Evolutionary conservation across 2,329 filamentous ascomycete genomes (phyloP), one percentile per base, ranked within the genome.

Genomic region (Verticillium zaregamsianum): DNA sequence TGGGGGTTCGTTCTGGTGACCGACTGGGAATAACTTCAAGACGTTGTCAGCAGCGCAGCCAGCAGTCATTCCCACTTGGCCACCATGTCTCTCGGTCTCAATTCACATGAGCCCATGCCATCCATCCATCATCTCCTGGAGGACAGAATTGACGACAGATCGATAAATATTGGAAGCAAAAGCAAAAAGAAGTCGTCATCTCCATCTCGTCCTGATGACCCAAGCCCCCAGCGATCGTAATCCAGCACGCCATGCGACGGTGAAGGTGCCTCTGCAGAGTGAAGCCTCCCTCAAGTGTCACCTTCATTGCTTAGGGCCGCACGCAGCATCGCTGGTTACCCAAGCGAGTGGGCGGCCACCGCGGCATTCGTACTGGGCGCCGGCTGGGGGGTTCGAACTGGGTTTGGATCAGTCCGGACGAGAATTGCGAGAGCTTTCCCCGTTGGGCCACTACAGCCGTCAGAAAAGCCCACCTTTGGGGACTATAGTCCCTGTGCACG

Each of bases 221-320:
- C 85, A 87, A 77, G 75, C 84, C 83, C 82, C 80, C 73, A 80
- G 77, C 81, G 79, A 81, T 82, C 85, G 86, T 88, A 75, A 82
- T 89, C 86, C 86, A 86, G 77, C 80, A 78, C 86, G 87, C 87
- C 86, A 89, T 81, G 81, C 82, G 82, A 87, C 84, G 86, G 86
- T 85, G 86, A 84, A 86, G 82, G 86, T 80, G 74, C 75, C 86
- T 88, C 84, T 89, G 86, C 86, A 87, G 85, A 87, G 86, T 89
- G 84, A 89, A 77, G 62, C 86, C 86, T 88, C 86, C 82, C 87
- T 89, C 81, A 86, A 88, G 86, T 70, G 73, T 89, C 71, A 79
- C 85, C 84, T 85, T 83, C 86, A 87, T 84, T 86, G 83, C 86
- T 87, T 84, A 89, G 76, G 85, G 80, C 77, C 77, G 74, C 79